These are phyloP conservation scores for Starmerella bacillaris DNA, from an alignment of 805 yeast species.

Conservation along the genomic window DNA sequence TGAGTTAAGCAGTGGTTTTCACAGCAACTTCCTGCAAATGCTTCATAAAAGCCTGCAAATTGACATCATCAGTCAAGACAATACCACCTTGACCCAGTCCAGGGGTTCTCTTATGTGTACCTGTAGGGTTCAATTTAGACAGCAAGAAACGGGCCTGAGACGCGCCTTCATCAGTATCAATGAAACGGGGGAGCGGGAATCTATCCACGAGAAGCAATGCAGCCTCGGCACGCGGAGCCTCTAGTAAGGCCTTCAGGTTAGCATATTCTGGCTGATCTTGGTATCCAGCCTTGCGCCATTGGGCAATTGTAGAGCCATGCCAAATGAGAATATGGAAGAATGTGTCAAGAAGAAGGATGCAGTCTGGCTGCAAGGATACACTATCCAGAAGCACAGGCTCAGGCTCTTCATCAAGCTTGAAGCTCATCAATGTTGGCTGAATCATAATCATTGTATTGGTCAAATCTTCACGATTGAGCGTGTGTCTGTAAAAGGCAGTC, in stretches of 20 bases:
- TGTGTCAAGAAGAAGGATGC: constrained; percentile 76
- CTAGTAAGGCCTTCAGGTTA: constrained; percentile 68
- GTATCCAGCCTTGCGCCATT: constrained; percentile 90
- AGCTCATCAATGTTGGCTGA: constrained; percentile 87
- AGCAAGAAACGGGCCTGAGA: constrained; percentile 94
- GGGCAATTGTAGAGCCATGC: constrained; percentile 88
- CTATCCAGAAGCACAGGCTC: constrained; percentile 84
- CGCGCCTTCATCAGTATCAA: constrained; percentile 95
- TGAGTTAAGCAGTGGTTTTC: constrained; percentile 10
- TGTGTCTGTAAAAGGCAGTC: constrained; percentile 90
- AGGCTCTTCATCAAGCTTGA: constrained; percentile 69
- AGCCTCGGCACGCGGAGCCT: constrained; percentile 82
- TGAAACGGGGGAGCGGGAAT: constrained; percentile 93
- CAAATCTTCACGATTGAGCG: constrained; percentile 76
- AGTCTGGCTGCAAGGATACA: constrained; percentile 74
- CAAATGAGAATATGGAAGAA: constrained; percentile 90
- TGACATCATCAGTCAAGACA: constrained; percentile 91
- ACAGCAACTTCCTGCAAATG: constrained; percentile 88
- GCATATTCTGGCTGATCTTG: constrained; percentile 82
- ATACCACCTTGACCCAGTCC: constrained; percentile 35
- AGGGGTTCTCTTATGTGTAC: constrained; percentile 43
- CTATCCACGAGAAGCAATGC: constrained; percentile 79
- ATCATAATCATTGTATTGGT: constrained; percentile 89
- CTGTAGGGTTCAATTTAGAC: constrained; percentile 88
- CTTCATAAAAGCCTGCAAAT: constrained; percentile 83